Conservation (phyloP, 139 green algal genomes). For the Volvox reticuliferus region DNA sequence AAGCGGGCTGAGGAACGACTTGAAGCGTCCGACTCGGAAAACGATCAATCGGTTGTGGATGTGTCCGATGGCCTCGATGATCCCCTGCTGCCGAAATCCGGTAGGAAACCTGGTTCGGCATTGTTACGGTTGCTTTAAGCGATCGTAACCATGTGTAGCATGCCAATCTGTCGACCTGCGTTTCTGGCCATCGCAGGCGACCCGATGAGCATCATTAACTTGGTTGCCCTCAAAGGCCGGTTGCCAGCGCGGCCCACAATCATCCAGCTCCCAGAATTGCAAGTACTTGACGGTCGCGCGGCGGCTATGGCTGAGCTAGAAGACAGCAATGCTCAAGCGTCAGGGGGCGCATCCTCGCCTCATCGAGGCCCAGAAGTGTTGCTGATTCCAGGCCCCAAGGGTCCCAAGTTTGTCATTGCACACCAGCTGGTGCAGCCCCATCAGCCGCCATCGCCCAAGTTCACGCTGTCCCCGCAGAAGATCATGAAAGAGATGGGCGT, state of each 20-base stretch:
- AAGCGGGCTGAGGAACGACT: slow-evolving; percentile 10
- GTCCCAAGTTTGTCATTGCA: background rate
- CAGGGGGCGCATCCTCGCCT: too few species aligned
- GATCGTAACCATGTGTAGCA: background rate
- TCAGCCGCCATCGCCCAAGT: background rate
- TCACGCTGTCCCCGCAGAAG: background rate
- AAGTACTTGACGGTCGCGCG: background rate
- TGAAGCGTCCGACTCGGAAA: background rate
- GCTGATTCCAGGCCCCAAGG: background rate
- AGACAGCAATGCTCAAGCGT: background rate
- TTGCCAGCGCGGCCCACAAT: slow-evolving; percentile 11
- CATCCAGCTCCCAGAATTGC: slow-evolving; percentile 33
- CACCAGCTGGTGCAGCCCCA: slow-evolving; percentile 8
- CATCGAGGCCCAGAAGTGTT: slow-evolving; percentile 12
- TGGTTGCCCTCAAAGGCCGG: slow-evolving; percentile 19
- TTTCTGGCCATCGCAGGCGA: background rate
- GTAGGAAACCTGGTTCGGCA: background rate
- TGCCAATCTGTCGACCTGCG: background rate
- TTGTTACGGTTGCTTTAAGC: too few species aligned
- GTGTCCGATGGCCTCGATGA: background rate
- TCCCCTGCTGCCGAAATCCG: background rate
- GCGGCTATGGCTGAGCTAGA: background rate
- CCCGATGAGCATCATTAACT: slow-evolving; percentile 43
- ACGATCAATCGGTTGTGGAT: background rate
- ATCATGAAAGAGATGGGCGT: background rate